Conservation (phyloP, 2,329 filamentous ascomycete species). For the Escovopsis sp. region DNA sequence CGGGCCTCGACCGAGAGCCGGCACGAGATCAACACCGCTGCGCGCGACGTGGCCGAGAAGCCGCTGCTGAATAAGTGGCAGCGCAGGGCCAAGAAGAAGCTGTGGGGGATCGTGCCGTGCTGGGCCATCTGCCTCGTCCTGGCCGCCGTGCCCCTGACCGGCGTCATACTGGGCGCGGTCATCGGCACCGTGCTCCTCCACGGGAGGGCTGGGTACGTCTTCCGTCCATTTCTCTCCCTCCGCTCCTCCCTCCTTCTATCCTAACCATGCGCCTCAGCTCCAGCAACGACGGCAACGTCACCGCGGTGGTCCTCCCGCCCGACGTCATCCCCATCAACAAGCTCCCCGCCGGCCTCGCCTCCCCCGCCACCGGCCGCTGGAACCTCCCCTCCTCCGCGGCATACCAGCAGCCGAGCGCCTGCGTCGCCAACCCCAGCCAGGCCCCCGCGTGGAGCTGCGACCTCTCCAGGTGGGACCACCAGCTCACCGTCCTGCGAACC, state of each 20-base stretch:
- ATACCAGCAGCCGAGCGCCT: conserved; percentile 35
- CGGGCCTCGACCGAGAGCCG: conserved; percentile 36
- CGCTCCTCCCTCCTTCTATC: neutral
- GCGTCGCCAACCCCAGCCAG: conserved; percentile 40
- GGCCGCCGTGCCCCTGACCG: conserved; percentile 35
- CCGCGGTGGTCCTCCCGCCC: conserved; percentile 23
- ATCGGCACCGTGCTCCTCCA: conserved; percentile 14
- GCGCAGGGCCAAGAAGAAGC: conserved; percentile 34
- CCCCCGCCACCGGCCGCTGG: conserved; percentile 40
- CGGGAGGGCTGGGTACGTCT: conserved; percentile 13
- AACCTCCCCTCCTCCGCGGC: conserved; percentile 39
- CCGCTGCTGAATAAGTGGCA: conserved; percentile 35
- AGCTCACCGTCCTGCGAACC: too few relatives aligned
- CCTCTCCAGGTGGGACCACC: too few relatives aligned
- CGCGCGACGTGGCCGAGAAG: conserved; percentile 33
- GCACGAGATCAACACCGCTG: conserved; percentile 39
- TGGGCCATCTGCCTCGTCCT: conserved; percentile 43
- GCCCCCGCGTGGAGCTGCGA: conserved; percentile 50
- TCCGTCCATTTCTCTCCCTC: neutral
- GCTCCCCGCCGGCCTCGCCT: conserved; percentile 33
- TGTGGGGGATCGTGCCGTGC: conserved; percentile 45
- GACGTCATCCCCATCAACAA: conserved; percentile 38
- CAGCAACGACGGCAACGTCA: conserved; percentile 1
- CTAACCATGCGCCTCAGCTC: conserved; percentile 8
- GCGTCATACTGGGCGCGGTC: conserved; percentile 41